Evolutionary conservation across 805 yeast species (phyloP).

Genomic region (Cyberlindnera euphorbiiphila): DNA sequence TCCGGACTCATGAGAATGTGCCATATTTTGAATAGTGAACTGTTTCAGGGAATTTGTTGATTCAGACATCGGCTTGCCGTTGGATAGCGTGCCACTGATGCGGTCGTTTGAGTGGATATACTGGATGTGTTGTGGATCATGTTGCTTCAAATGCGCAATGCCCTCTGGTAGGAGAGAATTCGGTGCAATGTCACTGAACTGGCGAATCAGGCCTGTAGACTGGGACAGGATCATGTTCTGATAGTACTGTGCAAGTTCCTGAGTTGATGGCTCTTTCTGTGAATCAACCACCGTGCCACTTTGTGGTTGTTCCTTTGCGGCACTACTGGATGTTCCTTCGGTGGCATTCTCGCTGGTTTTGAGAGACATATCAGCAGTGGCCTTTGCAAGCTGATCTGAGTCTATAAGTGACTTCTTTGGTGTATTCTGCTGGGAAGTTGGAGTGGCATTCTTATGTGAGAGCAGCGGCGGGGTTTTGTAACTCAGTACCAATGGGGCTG

Average conservation of each 20-base stretch:
- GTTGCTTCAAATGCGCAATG: constrained; percentile 7
- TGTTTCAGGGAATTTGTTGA: constrained; percentile 25
- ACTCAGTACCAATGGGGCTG: constrained; percentile 13
- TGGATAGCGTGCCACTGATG: constrained; percentile 17
- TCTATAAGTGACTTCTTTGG: constrained; percentile 15
- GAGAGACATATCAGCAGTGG: neutral
- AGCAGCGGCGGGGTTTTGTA: constrained; percentile 26
- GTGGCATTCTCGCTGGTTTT: neutral
- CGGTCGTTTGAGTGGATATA: constrained; percentile 30
- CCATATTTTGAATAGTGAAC: constrained; percentile 21
- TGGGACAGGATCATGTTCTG: constrained; percentile 47
- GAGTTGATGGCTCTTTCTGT: constrained; percentile 6
- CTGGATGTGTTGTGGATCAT: constrained; percentile 11
- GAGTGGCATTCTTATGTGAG: constrained; percentile 19
- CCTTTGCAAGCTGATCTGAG: constrained; percentile 9
- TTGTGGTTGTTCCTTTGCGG: too few relatives aligned
- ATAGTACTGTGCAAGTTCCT: constrained; percentile 30
- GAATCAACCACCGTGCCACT: neutral
- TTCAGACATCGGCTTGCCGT: constrained; percentile 11
- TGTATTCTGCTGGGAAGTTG: neutral
- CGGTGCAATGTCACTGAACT: constrained; percentile 31
- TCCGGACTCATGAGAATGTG: constrained; percentile 20
- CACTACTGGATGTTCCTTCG: too few relatives aligned
- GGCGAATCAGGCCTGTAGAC: constrained; percentile 47
- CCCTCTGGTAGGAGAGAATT: constrained; percentile 24